Percentiles rank a stretch among this genome's conserved stretches.
phyloP scores from a whole-genome alignment of 768 basidiomycete genomes.

The Suillus bovinus region DNA sequence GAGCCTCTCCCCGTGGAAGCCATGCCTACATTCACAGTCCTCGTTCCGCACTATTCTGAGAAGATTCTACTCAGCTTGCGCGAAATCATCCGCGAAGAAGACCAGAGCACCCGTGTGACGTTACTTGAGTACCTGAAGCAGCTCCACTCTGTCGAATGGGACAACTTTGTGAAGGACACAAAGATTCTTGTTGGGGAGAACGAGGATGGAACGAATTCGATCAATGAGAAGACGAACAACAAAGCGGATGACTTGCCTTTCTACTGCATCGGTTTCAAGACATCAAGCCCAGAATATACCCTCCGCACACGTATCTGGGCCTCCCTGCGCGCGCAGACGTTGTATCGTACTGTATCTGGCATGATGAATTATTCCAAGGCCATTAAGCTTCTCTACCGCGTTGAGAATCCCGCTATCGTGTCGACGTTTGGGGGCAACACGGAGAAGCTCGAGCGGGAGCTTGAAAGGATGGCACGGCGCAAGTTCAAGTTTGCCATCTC shows the following conservation, averaged over 20 bases:
- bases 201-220: slow-evolving; percentile 48
- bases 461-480: slow-evolving; percentile 94
- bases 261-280: slow-evolving; percentile 99
- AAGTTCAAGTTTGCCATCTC: slow-evolving; percentile 99
- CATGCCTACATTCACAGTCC: slow-evolving; percentile 99
- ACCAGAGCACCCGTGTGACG: slow-evolving; percentile 94
- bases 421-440: slow-evolving; percentile 97
- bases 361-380: slow-evolving; percentile 99
- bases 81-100: slow-evolving; percentile 98
- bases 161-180: slow-evolving; percentile 99
- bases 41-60: slow-evolving; percentile 98
- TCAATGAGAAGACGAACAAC: slow-evolving; percentile 68
- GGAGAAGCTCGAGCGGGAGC: slow-evolving; percentile 90
- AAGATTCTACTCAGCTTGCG: slow-evolving; percentile 96
- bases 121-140: slow-evolving; percentile 98
- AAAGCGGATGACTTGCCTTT: slow-evolving; percentile 95
- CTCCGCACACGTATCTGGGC: slow-evolving; percentile 99
- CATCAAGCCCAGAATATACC: slow-evolving; percentile 97
- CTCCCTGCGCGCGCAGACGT: slow-evolving; percentile 94
- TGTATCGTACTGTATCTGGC: slow-evolving; percentile 97
- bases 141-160: slow-evolving; percentile 98
- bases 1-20: slow-evolving; percentile 96
- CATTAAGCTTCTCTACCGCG: slow-evolving; percentile 97
- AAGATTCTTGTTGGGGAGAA: slow-evolving; percentile 97
- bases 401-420: slow-evolving; percentile 98